Evolutionary conservation across 169 alveolate genomes (phyloP), one percentile per base, ranked within the genome.

Genomic region (Perkinsus marinus): DNA sequence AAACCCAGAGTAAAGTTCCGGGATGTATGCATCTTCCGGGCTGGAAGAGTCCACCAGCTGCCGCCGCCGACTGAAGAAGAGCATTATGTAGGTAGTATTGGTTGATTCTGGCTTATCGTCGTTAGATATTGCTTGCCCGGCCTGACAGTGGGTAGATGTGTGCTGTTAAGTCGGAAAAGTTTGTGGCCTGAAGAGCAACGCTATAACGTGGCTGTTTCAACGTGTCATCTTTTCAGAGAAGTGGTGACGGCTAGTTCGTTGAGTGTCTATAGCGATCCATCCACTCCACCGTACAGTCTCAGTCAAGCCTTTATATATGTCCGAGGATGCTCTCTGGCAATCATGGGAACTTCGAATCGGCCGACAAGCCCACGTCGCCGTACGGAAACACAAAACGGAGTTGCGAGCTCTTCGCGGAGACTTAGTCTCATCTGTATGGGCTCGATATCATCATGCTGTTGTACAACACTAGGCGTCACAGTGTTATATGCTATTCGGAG

Each of bases 321-420:
- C n/a, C n/a, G n/a, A n/a, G n/a, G 68, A 38, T 30, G 13, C 68
- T 46, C 89, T 30, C 39, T 34, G 90, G 38, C 47, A 92, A 90
- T 22, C 47, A 39, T 37, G 43, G 39, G 39, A 36, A 7, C n/a
- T 26, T 26, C 30, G 69, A 39, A 68, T 68, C 39, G 57, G 90
- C 79, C 26, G 36, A 36, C 17, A 39, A 68, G 57, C 91, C 69
- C 90, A 92, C 92, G 47, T 89, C 92, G 89, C 93, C 92, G 34
- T 93, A 93, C 79, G 95, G 93, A 0, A 93, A 94, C 57, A 92
- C 93, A 26, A 93, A 93, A 93, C 89, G 93, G 68, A 92, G 92
- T 68, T 91, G 39, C 68, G 93, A 79, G 90, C 38, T 92, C 46
- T 37, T 92, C 10, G 91, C 89, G 7, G 92, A 92, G 91, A 93